Conservation (phyloP, 345 rosid genomes). For the Eucalyptus brandiana region DNA sequence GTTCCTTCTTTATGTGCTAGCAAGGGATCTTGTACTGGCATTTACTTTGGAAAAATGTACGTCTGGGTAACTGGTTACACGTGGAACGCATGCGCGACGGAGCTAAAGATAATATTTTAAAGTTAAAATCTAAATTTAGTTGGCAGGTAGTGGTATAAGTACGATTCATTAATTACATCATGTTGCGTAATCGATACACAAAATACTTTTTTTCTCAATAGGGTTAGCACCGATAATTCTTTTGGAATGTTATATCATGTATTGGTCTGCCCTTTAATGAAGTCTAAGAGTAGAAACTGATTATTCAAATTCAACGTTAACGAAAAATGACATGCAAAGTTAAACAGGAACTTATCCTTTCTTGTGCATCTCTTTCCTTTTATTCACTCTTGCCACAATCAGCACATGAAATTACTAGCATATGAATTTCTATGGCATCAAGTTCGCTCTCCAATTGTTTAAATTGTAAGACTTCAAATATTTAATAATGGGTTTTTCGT, state of each 20-base stretch:
- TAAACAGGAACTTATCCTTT: not conserved
- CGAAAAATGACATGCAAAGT: not conserved
- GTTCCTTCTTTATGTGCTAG: not conserved
- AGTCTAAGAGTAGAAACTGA: not conserved
- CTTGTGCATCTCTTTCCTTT: not conserved
- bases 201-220: not conserved
- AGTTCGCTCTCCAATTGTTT: not conserved
- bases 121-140: not conserved
- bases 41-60: not conserved
- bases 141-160: not conserved
- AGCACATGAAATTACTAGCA: not conserved
- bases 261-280: not conserved
- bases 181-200: not conserved
- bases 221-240: not conserved
- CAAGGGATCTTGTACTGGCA: not conserved
- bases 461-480: not conserved
- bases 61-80: not conserved
- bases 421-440: not conserved
- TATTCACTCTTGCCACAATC: not conserved
- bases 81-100: not conserved
- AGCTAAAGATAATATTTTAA: not conserved
- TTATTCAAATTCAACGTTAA: not conserved
- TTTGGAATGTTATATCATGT: not conserved
- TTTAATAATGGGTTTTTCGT: not conserved
- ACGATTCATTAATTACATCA: not conserved